These are phyloP conservation scores for Suhomyces tanzawaensis DNA, from an alignment of 805 yeast genomes.

Conservation along the genomic window DNA sequence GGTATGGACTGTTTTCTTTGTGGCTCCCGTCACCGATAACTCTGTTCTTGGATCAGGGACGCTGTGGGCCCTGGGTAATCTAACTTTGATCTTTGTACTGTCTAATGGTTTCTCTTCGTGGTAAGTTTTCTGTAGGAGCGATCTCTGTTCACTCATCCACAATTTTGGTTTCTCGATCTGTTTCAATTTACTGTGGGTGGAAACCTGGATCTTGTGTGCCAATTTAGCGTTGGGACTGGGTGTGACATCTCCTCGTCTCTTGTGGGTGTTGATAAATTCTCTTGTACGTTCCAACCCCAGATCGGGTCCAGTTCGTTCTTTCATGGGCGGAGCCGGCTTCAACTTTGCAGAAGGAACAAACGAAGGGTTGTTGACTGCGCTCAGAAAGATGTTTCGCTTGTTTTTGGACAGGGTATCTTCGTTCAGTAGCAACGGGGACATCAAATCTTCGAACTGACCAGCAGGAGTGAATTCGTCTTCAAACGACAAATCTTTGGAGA, in stretches of 20 bases:
- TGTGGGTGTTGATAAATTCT: background rate
- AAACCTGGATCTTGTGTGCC: background rate
- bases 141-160: background rate
- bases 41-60: no score
- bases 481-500: slow-evolving; percentile 3
- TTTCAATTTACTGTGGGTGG: background rate
- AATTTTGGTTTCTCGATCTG: background rate
- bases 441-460: background rate
- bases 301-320: background rate
- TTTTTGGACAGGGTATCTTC: background rate
- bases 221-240: background rate
- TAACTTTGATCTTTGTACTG: slow-evolving; percentile 6
- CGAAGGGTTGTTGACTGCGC: slow-evolving; percentile 15
- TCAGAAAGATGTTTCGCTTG: slow-evolving; percentile 12
- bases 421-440: background rate
- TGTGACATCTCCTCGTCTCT: background rate
- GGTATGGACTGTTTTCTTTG: background rate
- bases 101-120: background rate
- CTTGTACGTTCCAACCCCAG: slow-evolving; percentile 2
- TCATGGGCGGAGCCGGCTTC: slow-evolving; percentile 1
- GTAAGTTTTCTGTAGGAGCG: no score
- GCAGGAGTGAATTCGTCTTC: slow-evolving; percentile 4
- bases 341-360: slow-evolving; percentile 13
- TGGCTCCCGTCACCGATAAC: background rate
- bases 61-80: background rate